Percentiles rank a stretch among this genome's conserved stretches.
Evolutionary conservation across 2,329 filamentous ascomycete species (phyloP).

Genomic region (Bipolaris sorokiniana): DNA sequence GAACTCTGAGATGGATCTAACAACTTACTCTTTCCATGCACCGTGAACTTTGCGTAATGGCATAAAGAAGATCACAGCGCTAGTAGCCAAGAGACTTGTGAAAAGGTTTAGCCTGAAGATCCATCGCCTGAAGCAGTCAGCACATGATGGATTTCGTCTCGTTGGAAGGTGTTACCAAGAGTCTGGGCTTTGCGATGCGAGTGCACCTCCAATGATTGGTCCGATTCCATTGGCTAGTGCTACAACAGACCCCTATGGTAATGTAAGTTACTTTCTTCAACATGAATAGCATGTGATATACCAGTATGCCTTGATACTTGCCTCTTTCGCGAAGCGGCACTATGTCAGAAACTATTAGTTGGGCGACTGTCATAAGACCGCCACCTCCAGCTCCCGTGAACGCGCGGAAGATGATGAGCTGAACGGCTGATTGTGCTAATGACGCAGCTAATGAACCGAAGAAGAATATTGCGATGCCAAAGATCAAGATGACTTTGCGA

Average conservation of each 20-base stretch:
- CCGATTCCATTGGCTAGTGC: conserved; percentile 37
- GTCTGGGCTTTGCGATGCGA: conserved; percentile 28
- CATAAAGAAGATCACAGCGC: conserved; percentile 33
- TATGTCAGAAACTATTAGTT: conserved; percentile 49
- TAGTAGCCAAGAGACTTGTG: conserved; percentile 22
- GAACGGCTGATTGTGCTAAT: conserved; percentile 58
- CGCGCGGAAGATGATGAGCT: conserved; percentile 65
- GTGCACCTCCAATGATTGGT: conserved; percentile 35
- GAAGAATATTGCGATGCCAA: conserved; percentile 53
- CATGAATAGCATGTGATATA: background rate
- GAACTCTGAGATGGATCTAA: conserved; percentile 10
- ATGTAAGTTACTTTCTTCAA: background rate
- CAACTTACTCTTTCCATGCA: conserved; percentile 57
- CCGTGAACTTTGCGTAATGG: conserved; percentile 54
- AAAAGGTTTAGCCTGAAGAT: conserved; percentile 48
- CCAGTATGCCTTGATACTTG: conserved; percentile 47
- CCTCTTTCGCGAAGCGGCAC: conserved; percentile 48
- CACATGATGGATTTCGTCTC: background rate
- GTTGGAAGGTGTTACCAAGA: conserved; percentile 19
- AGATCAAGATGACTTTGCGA: conserved; percentile 53
- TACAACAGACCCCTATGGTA: conserved; percentile 43
- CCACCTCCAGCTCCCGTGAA: conserved; percentile 67
- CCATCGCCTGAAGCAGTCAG: conserved; percentile 22
- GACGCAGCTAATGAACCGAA: conserved; percentile 65
- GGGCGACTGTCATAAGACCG: conserved; percentile 58